Evolutionary conservation across 352 stramenopile genomes (phyloP).

Genomic region (Pythium periplocum): DNA sequence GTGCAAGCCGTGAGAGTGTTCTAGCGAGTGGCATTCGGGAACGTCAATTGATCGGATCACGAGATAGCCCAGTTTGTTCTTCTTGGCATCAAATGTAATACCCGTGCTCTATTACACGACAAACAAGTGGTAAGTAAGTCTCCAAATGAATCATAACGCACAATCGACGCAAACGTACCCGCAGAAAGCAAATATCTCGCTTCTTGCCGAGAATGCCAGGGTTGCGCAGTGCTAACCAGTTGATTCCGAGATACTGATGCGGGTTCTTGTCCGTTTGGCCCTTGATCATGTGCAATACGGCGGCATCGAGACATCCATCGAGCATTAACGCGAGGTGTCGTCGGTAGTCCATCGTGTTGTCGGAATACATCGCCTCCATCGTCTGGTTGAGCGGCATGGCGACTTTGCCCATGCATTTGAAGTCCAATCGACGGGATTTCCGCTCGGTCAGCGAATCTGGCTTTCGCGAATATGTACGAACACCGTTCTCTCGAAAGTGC

Average conservation of each 20-base stretch:
- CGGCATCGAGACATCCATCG: constrained; percentile 52
- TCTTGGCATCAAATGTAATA: constrained; percentile 33
- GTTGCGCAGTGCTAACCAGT: constrained; percentile 46
- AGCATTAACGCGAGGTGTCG: constrained; percentile 50
- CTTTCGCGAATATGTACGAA: constrained; percentile 50
- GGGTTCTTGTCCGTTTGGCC: constrained; percentile 30
- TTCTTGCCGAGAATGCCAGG: constrained; percentile 52
- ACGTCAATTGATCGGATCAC: constrained; percentile 57
- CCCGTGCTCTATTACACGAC: constrained; percentile 29
- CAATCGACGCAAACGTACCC: constrained; percentile 16
- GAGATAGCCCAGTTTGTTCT: constrained; percentile 46
- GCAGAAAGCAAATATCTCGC: constrained; percentile 54
- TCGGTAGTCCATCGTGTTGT: constrained; percentile 53
- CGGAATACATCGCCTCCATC: constrained; percentile 54
- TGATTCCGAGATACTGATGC: constrained; percentile 60
- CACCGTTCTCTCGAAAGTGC: constrained; percentile 60
- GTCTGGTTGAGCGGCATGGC: constrained; percentile 37
- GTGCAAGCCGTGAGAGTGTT: constrained; percentile 39
- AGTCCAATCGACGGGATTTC: constrained; percentile 38
- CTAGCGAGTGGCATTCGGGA: constrained; percentile 44
- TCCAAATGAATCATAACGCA: not conserved
- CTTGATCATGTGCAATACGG: constrained; percentile 49
- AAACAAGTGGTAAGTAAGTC: constrained; percentile 1
- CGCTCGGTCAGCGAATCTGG: constrained; percentile 26
- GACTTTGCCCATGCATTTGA: constrained; percentile 60